Evolutionary conservation across 2,329 filamentous ascomycete species (phyloP).

Genomic region (Sphaerulina vaccinii): DNA sequence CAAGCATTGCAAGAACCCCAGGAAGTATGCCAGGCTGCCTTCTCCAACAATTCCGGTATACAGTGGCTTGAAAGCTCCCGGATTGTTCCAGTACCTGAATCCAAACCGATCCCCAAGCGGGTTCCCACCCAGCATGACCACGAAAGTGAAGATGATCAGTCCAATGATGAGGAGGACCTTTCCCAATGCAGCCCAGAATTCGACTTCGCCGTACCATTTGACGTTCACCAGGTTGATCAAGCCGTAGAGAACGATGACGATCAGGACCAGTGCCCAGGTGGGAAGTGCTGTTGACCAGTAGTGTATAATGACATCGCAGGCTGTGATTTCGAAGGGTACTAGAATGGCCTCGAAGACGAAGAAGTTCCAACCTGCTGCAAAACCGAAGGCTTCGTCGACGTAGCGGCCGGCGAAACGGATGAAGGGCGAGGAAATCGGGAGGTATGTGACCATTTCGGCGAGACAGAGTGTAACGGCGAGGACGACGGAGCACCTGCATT

Average conservation of each 20-base stretch:
- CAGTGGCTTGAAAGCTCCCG: constrained; percentile 58
- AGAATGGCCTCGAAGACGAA: constrained; percentile 33
- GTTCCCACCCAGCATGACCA: constrained; percentile 78
- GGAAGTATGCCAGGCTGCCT: constrained; percentile 67
- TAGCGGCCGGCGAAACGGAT: constrained; percentile 74
- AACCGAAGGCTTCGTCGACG: constrained; percentile 70
- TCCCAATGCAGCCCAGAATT: constrained; percentile 61
- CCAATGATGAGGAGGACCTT: constrained; percentile 70
- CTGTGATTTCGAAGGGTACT: constrained; percentile 39
- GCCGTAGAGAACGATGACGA: constrained; percentile 57
- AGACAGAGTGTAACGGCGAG: constrained; percentile 43
- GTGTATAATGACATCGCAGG: constrained; percentile 62
- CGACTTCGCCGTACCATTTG: constrained; percentile 72
- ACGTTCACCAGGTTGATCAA: constrained; percentile 70
- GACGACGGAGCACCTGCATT: constrained; percentile 25
- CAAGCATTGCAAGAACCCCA: constrained; percentile 74
- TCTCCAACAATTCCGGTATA: constrained; percentile 48
- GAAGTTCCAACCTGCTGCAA: constrained; percentile 34
- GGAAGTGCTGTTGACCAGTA: constrained; percentile 54
- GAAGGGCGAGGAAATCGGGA: constrained; percentile 75
- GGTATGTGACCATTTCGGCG: constrained; percentile 74
- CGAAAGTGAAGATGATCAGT: constrained; percentile 73
- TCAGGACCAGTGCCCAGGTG: constrained; percentile 60
- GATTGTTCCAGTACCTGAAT: constrained; percentile 67
- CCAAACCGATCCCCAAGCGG: constrained; percentile 69